These are phyloP conservation scores for Myriosclerotinia scirpicola DNA, from an alignment of 2,329 filamentous ascomycete species.

Conservation along the genomic window DNA sequence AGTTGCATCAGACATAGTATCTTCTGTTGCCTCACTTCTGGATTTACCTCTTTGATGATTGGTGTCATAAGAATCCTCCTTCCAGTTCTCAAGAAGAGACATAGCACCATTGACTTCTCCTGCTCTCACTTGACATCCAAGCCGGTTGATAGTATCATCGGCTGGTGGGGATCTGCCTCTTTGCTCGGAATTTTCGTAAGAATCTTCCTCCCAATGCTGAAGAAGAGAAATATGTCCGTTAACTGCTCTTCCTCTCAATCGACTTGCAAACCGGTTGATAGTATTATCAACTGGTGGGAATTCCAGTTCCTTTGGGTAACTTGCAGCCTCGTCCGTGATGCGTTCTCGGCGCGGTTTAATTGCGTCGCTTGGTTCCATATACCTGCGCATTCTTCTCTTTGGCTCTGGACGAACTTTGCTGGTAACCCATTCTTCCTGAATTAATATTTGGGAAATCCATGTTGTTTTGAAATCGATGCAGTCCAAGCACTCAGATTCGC, in stretches of 20 bases:
- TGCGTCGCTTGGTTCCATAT: not conserved
- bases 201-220: not conserved
- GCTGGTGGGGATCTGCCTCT: not conserved
- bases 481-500: not conserved
- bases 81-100: not conserved
- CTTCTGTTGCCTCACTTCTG: not conserved
- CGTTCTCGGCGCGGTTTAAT: not conserved
- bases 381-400: not conserved
- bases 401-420: not conserved
- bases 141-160: not conserved
- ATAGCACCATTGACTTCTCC: not conserved
- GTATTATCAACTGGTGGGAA: not conserved
- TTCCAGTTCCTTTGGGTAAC: not conserved
- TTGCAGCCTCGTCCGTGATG: not conserved
- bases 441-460: slow-evolving; percentile 6
- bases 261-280: slow-evolving; percentile 2
- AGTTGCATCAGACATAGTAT: too few relatives aligned
- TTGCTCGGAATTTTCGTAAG: not conserved
- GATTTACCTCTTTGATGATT: not conserved
- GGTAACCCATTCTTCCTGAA: not conserved
- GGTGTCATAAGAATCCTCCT: not conserved
- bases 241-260: not conserved
- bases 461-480: not conserved
- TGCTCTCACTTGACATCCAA: not conserved
- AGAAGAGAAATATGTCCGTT: not conserved